Conservation (phyloP, 2,329 filamentous ascomycete species). For the Alternaria panax region DNA sequence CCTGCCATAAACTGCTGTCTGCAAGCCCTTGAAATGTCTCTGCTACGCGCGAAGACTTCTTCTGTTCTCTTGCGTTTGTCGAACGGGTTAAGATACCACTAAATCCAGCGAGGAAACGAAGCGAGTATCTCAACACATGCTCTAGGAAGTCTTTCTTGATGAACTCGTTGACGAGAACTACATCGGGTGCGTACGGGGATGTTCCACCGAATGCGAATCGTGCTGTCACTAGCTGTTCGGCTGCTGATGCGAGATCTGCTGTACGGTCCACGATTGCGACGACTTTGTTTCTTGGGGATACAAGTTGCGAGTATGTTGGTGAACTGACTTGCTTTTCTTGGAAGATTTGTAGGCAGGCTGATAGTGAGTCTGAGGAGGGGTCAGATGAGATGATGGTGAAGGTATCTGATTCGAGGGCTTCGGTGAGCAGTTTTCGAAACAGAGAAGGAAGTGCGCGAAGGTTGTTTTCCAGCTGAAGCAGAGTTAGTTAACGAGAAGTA, state of each 20-base stretch:
- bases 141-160: constrained; percentile 63
- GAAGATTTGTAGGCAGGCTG: constrained; percentile 40
- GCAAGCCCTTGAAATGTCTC: constrained; percentile 18
- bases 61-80: constrained; percentile 13
- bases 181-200: constrained; percentile 68
- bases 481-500: neutral
- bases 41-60: constrained; percentile 17
- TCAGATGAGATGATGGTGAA: constrained; percentile 54
- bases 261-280: constrained; percentile 69
- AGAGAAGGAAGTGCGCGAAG: constrained; percentile 47
- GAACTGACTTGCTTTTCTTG: constrained; percentile 34
- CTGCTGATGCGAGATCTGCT: constrained; percentile 62
- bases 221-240: constrained; percentile 61
- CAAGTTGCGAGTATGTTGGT: constrained; percentile 41
- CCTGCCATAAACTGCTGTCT: constrained; percentile 29
- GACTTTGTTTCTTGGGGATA: constrained; percentile 48
- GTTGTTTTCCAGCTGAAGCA: constrained; percentile 51
- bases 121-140: constrained; percentile 54
- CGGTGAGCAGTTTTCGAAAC: constrained; percentile 49
- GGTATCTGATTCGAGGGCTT: constrained; percentile 57
- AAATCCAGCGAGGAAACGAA: constrained; percentile 35
- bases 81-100: constrained; percentile 18
- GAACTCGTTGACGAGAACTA: constrained; percentile 71
- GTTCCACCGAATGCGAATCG: constrained; percentile 63
- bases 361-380: constrained; percentile 37